Evolutionary conservation across 352 stramenopile genomes (phyloP).

Genomic region (Phytophthora quininea): DNA sequence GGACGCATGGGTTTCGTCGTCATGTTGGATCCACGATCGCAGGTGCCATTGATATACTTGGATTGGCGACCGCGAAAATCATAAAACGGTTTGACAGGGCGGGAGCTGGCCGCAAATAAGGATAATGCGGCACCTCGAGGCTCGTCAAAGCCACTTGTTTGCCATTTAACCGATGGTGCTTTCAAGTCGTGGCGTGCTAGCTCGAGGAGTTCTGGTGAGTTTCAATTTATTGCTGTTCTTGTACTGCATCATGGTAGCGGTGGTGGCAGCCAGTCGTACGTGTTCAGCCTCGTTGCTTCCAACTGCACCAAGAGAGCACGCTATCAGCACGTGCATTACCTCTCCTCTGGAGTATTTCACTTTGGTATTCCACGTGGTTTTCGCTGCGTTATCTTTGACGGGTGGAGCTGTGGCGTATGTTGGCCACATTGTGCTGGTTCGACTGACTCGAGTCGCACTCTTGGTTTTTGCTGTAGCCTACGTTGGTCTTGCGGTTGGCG

Average conservation of each 20-base stretch:
- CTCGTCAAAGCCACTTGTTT: too few species aligned
- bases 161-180: background rate
- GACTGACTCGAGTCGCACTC: background rate
- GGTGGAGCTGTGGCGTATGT: conserved; percentile 7
- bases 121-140: background rate
- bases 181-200: conserved; percentile 1
- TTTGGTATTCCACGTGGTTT: conserved; percentile 11
- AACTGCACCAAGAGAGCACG: background rate
- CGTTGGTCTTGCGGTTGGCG: background rate
- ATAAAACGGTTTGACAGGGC: background rate
- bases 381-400: background rate
- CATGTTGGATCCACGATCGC: conserved; percentile 3
- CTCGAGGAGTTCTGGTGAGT: conserved; percentile 8
- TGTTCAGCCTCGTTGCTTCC: conserved; percentile 1
- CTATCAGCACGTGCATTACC: background rate
- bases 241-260: conserved; percentile 8
- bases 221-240: conserved; percentile 11
- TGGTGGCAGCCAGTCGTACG: background rate
- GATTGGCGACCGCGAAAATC: background rate
- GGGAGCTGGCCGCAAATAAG: background rate
- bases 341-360: conserved; percentile 8
- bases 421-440: conserved; percentile 10
- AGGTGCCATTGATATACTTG: conserved; percentile 3
- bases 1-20: conserved; percentile 14
- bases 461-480: conserved; percentile 5